Conservation (phyloP, 164 flowering plant genomes). For the Piper longum region DNA sequence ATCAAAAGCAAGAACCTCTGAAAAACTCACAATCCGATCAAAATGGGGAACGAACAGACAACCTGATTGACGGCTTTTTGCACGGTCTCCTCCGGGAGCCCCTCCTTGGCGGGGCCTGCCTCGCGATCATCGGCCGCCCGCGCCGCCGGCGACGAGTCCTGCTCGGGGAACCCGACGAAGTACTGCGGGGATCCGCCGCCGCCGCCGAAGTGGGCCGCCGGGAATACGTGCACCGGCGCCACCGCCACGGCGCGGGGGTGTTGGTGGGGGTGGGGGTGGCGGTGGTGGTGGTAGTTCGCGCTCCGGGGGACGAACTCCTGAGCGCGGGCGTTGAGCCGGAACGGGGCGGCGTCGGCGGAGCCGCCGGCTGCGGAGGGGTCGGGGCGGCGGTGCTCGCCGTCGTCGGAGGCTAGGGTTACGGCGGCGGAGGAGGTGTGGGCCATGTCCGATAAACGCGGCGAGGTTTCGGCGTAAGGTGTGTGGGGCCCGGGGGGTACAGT, state of each 20-base stretch:
- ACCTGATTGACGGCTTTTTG: constrained; percentile 68
- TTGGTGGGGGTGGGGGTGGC: constrained; percentile 1
- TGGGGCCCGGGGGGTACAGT: too few species aligned
- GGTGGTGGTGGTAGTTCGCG: constrained; percentile 4
- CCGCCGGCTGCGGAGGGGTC: constrained; percentile 11
- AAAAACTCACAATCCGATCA: not conserved
- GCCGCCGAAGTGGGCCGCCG: constrained; percentile 11
- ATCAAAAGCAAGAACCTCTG: not conserved
- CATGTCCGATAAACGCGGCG: not conserved
- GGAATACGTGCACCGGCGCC: constrained; percentile 23
- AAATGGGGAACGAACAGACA: not conserved
- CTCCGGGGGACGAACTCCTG: constrained; percentile 48
- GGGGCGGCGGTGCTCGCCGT: not conserved
- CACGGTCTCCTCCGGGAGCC: constrained; percentile 37
- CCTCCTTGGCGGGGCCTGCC: constrained; percentile 4
- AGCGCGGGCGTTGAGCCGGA: too few species aligned
- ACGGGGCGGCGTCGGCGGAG: constrained; percentile 28
- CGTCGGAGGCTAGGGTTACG: constrained; percentile 11
- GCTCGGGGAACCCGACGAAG: constrained; percentile 15
- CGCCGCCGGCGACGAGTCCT: constrained; percentile 9
- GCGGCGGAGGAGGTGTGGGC: constrained; percentile 9
- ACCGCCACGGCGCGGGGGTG: constrained; percentile 6
- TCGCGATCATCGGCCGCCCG: constrained; percentile 11
- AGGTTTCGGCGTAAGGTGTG: not conserved
- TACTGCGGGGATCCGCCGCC: constrained; percentile 15